Base-by-base conservation (phyloP, 148 eudicot genomes). In the Cornus suecica region DNA sequence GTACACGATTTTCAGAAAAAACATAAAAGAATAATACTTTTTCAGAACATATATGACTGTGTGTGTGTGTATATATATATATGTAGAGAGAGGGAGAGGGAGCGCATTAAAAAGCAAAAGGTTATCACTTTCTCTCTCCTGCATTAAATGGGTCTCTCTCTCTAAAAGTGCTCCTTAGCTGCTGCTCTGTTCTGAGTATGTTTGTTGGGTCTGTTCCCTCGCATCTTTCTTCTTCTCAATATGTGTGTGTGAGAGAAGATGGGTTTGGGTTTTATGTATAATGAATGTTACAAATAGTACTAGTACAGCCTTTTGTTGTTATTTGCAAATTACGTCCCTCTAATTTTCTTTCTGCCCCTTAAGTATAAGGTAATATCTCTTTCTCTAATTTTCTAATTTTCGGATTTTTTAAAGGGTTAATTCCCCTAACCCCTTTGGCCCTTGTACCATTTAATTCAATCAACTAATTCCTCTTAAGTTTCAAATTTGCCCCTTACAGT, bases 71-170 rank as follows among this genome's bases (percentile, higher is more conserved):
- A n/a, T n/a, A n/a, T n/a, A n/a, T n/a, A n/a, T n/a, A n/a, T n/a
- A n/a, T n/a, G n/a, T n/a, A n/a, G n/a, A n/a, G 27, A 65, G 65
- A 54, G 29, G 75, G 68, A 63, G 73, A 32, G 65, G 48, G 74
- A 31, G 80, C 74, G 88, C 81, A 80, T 66, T 83, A 77, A 85
- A 85, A 82, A 80, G 84, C 81, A 80, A 88, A 83, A 82, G 87
- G 58, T 71, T 10, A 24, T 41, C 60, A 52, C 66, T 78, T 72
- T 72, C 75, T 67, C 54, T 70, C 71, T 72, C 63, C 5, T 22
- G 23, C 70, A 41, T n/a, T 5, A 2, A 66, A 48, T 48, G 45
- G 63, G 63, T 29, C 2, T 37, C 23, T 58, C 45, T 31, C 15
- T 20, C 23, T 71, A 26, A 27, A 8, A 22, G n/a, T 54, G 15